A percentile compares a stretch with the other conserved stretches of the same genome.
phyloP scores from a whole-genome alignment of 1,139 yeast genomes.

The Suhomyces anneliseae region DNA sequence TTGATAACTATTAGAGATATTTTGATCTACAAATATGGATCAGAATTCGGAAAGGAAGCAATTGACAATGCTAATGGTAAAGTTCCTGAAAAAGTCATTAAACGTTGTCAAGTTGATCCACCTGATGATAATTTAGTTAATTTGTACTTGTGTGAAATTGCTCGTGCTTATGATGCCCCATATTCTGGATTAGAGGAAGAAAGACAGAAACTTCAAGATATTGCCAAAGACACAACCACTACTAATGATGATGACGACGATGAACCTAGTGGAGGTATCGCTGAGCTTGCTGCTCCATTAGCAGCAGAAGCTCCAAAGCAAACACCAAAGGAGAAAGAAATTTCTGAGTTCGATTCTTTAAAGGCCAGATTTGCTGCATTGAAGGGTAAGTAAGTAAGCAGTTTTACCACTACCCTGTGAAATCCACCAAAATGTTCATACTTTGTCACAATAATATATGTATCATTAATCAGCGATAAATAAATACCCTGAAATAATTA shows the following conservation, averaged over 20 bases:
- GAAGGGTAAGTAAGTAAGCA: slow-evolving; percentile 28
- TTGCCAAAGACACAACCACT: slow-evolving; percentile 19
- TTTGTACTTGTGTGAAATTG: slow-evolving; percentile 76
- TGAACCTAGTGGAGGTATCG: slow-evolving; percentile 14
- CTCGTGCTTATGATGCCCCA: slow-evolving; percentile 75
- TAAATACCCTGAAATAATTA: too few relatives aligned
- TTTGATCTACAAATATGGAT: slow-evolving; percentile 62
- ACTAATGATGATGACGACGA: slow-evolving; percentile 15
- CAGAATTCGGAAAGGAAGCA: slow-evolving; percentile 60
- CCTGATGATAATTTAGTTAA: slow-evolving; percentile 68
- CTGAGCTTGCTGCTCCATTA: slow-evolving; percentile 18
- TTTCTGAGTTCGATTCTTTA: slow-evolving; percentile 41
- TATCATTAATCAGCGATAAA: too few relatives aligned
- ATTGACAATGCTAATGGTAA: slow-evolving; percentile 52
- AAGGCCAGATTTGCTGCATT: slow-evolving; percentile 50
- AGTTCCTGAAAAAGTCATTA: slow-evolving; percentile 66
- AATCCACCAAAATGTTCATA: background rate
- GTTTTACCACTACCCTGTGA: background rate
- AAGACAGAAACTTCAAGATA: slow-evolving; percentile 22
- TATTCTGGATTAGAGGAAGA: slow-evolving; percentile 57
- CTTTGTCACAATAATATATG: background rate
- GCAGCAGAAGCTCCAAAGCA: slow-evolving; percentile 15
- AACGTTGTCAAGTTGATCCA: slow-evolving; percentile 64
- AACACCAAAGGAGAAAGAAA: slow-evolving; percentile 10
- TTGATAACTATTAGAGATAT: slow-evolving; percentile 60